phyloP scores from a whole-genome alignment of 202 grass and related monocot genomes.

The Carex arenaria region DNA sequence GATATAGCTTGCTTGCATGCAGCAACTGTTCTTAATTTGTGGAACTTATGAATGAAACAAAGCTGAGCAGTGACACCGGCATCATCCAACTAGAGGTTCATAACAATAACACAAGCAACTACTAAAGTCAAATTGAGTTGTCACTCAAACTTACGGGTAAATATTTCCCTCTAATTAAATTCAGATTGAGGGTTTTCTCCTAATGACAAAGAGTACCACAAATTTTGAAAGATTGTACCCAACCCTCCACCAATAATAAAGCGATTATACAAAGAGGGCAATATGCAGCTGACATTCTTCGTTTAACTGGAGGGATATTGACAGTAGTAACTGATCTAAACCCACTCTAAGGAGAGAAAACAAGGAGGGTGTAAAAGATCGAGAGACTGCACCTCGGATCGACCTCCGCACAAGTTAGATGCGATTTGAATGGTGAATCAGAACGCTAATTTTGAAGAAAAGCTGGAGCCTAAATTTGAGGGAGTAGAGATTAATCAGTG shows the following conservation, averaged over 20 bases:
- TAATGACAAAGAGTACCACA: not conserved
- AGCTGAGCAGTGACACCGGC: not conserved
- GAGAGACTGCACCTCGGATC: constrained; percentile 27
- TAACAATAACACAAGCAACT: not conserved
- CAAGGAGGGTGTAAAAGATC: not conserved
- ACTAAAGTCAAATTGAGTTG: not conserved
- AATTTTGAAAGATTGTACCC: not conserved
- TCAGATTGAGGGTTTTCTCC: not conserved
- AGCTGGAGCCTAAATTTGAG: constrained; percentile 22
- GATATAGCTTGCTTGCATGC: not conserved
- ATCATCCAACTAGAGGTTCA: not conserved
- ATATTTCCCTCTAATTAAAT: not conserved
- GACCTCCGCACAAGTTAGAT: not conserved
- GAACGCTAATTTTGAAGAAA: constrained; percentile 22
- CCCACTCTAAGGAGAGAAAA: not conserved
- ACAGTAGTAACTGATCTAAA: not conserved
- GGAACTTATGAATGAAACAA: not conserved
- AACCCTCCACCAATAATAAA: not conserved
- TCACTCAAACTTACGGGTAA: not conserved
- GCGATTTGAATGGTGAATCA: constrained; percentile 7
- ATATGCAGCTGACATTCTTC: not conserved
- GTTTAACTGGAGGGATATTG: not conserved
- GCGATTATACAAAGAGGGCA: not conserved
- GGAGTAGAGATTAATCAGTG: constrained; percentile 4
- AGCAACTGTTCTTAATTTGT: not conserved